Evolutionary conservation across 805 yeast genomes (phyloP), one percentile per base, ranked within the genome.

Genomic region (Zygosaccharomyces bisporus): DNA sequence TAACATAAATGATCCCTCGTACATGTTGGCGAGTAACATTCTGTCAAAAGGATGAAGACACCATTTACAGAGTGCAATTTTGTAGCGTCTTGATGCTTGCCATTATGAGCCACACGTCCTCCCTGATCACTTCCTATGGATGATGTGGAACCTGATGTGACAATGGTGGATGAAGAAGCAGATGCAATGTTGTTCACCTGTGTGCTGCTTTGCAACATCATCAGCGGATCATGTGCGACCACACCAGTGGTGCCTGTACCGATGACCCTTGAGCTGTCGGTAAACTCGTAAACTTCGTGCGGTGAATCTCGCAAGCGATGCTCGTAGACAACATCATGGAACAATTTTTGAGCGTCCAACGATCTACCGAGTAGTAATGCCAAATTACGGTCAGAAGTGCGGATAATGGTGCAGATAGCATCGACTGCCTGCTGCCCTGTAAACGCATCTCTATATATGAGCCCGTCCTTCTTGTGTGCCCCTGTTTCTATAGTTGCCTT

Each of bases 11-110:
- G 73, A 57, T 87, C 95, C 41, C 95, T 73, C 4, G 96, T 82
- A 67, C 99, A 93, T 0, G 99, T 93, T 25, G 99, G 96, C 0
- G 97, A 89, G 60, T 93, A 93, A 67, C 99, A 93, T 59, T 90
- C 96, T 0, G 97, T 86, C 50, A 93, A 71, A 34, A 91, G 70
- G 1, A 96, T 91, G 59, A 91, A 93, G 3, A 93, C 95, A 54
- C 99, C 99, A 63, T 86, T 86, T 8, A 88, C 89, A 3, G 47
- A 55, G 42, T 58, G 66, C 33, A 56, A 53, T 19, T 55, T 52
- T 17, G 59, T 59, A 13, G 56, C 55, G 20, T 52, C 50, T 13
- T 50, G 46, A 20, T 44, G 45, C 24, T 47, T 53, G 34, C 36
- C 41, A 34, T 29, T 41, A 35, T 37, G 42, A 8, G 19, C 32